Conservation (phyloP, 768 basidiomycete species). For the Tulasnella sp. region DNA sequence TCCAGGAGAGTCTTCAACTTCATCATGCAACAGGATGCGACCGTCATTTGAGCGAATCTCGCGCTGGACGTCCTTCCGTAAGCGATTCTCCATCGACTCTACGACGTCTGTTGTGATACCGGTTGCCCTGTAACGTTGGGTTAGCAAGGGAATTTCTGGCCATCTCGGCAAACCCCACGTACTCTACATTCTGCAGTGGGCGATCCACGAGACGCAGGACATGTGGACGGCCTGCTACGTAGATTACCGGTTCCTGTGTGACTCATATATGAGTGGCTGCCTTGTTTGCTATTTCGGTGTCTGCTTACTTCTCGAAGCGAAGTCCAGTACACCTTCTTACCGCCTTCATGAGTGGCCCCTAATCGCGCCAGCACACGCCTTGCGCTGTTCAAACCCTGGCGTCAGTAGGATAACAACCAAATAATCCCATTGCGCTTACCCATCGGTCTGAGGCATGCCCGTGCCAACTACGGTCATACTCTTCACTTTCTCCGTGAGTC, state of each 20-base stretch:
- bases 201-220: slow-evolving; percentile 83
- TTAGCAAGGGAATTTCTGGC: neutral
- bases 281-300: neutral
- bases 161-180: slow-evolving; percentile 34
- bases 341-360: slow-evolving; percentile 72
- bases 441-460: slow-evolving; percentile 93
- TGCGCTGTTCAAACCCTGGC: slow-evolving; percentile 46
- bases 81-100: slow-evolving; percentile 81
- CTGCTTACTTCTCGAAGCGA: slow-evolving; percentile 74
- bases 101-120: slow-evolving; percentile 88
- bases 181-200: slow-evolving; percentile 95
- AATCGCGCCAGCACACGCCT: slow-evolving; percentile 74
- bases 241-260: slow-evolving; percentile 85
- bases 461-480: slow-evolving; percentile 43
- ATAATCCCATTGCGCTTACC: slow-evolving; percentile 44
- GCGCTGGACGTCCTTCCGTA: slow-evolving; percentile 81
- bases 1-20: slow-evolving; percentile 89
- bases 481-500: slow-evolving; percentile 29
- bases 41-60: slow-evolving; percentile 68
- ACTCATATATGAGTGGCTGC: slow-evolving; percentile 44
- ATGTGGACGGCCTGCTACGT: slow-evolving; percentile 80
- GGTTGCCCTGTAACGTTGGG: slow-evolving; percentile 59
- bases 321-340: slow-evolving; percentile 85
- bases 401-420: neutral
- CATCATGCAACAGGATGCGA: slow-evolving; percentile 87